These are phyloP conservation scores for Phytophthora pluvialis DNA, from an alignment of 352 stramenopile species.

Conservation along the genomic window DNA sequence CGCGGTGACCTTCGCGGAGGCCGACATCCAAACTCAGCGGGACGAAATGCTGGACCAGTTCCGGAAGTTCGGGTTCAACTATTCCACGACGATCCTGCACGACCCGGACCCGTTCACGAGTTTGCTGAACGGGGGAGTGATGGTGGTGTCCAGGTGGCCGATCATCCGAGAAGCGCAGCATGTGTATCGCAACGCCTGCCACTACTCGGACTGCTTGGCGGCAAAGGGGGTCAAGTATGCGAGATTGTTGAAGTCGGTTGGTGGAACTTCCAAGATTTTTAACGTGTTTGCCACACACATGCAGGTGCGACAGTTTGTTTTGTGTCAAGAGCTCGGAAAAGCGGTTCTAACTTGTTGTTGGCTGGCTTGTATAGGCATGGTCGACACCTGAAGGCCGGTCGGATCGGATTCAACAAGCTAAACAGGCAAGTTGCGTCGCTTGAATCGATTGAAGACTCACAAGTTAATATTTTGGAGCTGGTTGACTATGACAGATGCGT, in stretches of 20 bases:
- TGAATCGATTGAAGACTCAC: background rate
- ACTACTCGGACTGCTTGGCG: slow-evolving; percentile 85
- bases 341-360: background rate
- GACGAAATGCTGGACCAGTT: slow-evolving; percentile 73
- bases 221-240: slow-evolving; percentile 89
- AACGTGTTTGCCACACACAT: slow-evolving; percentile 90
- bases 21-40: slow-evolving; percentile 55
- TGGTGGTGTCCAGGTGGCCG: slow-evolving; percentile 85
- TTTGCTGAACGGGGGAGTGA: slow-evolving; percentile 79
- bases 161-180: slow-evolving; percentile 82
- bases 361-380: slow-evolving; percentile 55
- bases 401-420: slow-evolving; percentile 71
- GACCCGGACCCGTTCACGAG: slow-evolving; percentile 86
- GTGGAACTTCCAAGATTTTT: slow-evolving; percentile 67
- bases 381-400: slow-evolving; percentile 66
- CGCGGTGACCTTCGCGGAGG: slow-evolving; percentile 82
- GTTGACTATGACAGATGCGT: slow-evolving; percentile 50
- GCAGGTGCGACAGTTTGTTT: slow-evolving; percentile 47
- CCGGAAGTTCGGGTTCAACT: slow-evolving; percentile 54
- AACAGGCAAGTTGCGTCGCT: slow-evolving; percentile 45
- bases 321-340: background rate
- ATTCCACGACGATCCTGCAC: slow-evolving; percentile 71
- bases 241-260: slow-evolving; percentile 66
- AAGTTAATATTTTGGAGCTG: background rate
- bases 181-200: slow-evolving; percentile 76